These are phyloP conservation scores for Decorospora gaudefroyi DNA, from an alignment of 2,329 filamentous ascomycete genomes.

Conservation along the genomic window DNA sequence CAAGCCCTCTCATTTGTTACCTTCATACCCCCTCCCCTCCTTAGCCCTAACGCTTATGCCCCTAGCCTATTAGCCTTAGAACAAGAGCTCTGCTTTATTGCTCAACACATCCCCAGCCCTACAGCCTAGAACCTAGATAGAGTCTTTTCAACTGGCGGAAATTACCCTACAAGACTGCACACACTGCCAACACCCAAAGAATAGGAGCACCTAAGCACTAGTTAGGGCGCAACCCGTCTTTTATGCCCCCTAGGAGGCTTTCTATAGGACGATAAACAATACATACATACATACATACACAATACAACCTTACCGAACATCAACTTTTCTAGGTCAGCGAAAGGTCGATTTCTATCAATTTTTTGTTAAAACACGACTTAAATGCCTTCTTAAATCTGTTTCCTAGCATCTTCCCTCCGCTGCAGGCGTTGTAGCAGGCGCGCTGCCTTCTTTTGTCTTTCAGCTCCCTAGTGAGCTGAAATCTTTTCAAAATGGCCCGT, in stretches of 20 bases:
- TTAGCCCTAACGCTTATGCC: neutral
- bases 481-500: neutral
- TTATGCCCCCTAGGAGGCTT: no score
- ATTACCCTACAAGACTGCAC: no score
- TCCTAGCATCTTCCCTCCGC: neutral
- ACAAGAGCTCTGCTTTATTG: constrained; percentile 3
- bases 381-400: neutral
- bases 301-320: no score
- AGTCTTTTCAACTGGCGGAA: no score
- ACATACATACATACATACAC: no score
- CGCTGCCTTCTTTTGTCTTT: neutral
- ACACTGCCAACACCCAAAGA: no score
- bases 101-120: neutral
- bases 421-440: neutral
- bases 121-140: constrained; percentile 2
- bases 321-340: no score
- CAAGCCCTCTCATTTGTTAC: neutral
- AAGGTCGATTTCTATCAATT: no score
- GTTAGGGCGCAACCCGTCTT: no score
- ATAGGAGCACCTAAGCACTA: no score
- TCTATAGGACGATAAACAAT: no score
- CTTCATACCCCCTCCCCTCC: constrained; percentile 2
- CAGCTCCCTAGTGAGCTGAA: neutral
- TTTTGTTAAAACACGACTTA: neutral
- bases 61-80: neutral